Evolutionary conservation across 805 yeast genomes (phyloP).

Genomic region (Kregervanrija delftensis): DNA sequence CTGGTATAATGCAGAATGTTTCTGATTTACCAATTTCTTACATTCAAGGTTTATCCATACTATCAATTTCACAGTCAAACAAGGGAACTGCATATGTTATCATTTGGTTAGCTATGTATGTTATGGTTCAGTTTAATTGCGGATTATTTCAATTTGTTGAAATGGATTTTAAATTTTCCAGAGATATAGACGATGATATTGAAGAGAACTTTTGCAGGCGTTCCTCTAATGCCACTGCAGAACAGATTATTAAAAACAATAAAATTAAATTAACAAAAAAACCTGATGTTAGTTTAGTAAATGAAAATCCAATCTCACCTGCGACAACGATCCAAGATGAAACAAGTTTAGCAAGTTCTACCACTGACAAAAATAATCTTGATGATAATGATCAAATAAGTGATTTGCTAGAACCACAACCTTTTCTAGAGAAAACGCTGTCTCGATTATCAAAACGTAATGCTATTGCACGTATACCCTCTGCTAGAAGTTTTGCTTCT

Average conservation of each 20-base stretch:
- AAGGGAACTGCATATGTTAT: conserved; percentile 46
- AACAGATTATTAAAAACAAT: background rate
- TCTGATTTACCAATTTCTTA: conserved; percentile 76
- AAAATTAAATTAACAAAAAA: background rate
- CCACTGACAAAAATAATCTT: too few relatives aligned
- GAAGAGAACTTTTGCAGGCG: background rate
- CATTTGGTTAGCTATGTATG: conserved; percentile 48
- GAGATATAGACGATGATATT: conserved; percentile 5
- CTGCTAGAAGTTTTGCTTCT: conserved; percentile 20
- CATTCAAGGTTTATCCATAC: conserved; percentile 50
- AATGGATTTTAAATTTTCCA: conserved; percentile 39
- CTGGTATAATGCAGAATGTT: conserved; percentile 68
- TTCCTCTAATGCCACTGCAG: background rate
- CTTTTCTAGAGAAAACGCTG: conserved; percentile 1
- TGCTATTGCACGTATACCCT: conserved; percentile 24
- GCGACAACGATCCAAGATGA: conserved; percentile 5
- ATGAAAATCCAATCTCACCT: conserved; percentile 8
- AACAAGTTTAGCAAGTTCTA: too few relatives aligned
- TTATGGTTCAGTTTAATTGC: conserved; percentile 44
- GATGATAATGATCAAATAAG: too few relatives aligned
- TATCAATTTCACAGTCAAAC: conserved; percentile 28
- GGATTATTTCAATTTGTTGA: conserved; percentile 45
- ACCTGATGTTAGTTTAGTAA: background rate
- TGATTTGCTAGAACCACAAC: conserved; percentile 4
- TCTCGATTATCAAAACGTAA: conserved; percentile 5